A percentile compares a stretch with the other conserved stretches of the same genome.
Conservation (phyloP, 108 stramenopile species). For the Schizochytrium sp. region DNA sequence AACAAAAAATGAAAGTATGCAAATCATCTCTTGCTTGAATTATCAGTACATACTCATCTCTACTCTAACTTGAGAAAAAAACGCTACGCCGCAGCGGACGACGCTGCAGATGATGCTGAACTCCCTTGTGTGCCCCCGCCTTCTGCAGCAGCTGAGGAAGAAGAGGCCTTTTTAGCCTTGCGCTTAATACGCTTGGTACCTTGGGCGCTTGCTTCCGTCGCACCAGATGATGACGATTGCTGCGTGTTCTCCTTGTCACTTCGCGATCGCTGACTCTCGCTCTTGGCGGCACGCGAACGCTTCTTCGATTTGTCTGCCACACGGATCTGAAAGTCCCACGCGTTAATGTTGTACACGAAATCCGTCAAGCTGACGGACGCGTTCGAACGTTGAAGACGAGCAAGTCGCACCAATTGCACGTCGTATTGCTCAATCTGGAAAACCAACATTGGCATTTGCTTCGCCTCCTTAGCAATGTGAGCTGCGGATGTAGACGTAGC, state of each 20-base stretch:
- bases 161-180: neutral
- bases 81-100: no score
- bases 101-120: no score
- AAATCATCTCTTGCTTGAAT: no score
- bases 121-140: no score
- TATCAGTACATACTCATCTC: no score
- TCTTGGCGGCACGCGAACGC: neutral
- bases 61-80: no score
- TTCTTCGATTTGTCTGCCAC: neutral
- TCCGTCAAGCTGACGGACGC: neutral
- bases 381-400: neutral
- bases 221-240: no score
- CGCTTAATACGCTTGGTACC: neutral
- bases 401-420: neutral
- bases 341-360: neutral
- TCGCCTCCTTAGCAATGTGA: neutral
- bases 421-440: slow-evolving; percentile 1
- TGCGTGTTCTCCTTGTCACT: neutral
- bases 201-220: neutral
- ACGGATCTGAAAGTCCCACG: neutral
- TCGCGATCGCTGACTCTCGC: neutral
- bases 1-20: no score
- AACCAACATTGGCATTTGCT: neutral
- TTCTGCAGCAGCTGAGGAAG: no score
- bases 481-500: neutral